Base-by-base conservation (phyloP, 2,329 filamentous ascomycete species). In the Tolypocladium ovalisporum region DNA sequence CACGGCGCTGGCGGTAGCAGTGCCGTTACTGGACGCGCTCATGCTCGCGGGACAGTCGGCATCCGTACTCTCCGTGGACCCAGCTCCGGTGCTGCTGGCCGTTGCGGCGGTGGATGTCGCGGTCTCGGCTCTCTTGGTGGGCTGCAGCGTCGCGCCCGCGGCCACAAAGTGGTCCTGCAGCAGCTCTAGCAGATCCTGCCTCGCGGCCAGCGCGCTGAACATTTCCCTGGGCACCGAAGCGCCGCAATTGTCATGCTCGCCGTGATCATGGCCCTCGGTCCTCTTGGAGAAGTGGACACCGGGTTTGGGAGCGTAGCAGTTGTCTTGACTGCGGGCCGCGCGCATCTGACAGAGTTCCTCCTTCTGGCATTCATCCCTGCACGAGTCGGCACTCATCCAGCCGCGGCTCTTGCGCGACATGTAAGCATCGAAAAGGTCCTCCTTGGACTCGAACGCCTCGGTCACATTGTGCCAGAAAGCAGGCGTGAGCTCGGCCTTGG, bases 391-490 rank as follows among this genome's bases (percentile, higher is more conserved):
- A 2, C 68, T 64, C 3, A 68, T 67, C 68, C 73, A 78, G 3
- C 78, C 78, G 6, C 81, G 73, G 10, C 71, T 74, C 59, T 79
- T 79, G 56, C 79, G 71, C 0, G 70, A 65, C 55, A 75, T 73
- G 64, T 76, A 84, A 2, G 67, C 69, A 15, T 75, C 68, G 62
- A 84, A 83, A 1, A 73, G 66, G 0, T 64, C 59, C 2, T 73
- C 61, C 56, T 81, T 67, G 5, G 58, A 62, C 59, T 79, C 76
- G 54, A 84, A 75, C 2, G 70, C 65, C 1, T 69, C 69, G 1
- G 81, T 84, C 24, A 84, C 71, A 61, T 79, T 76, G 65, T 84
- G 81, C 81, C 82, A 85, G 66, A 84, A 84, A 0, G 76, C 76
- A 0, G 81, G 77, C 1, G 77, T 80, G 35, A 86, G 73, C 61